phyloP scores from a whole-genome alignment of 1,139 yeast genomes.

The Pichia cactophila region DNA sequence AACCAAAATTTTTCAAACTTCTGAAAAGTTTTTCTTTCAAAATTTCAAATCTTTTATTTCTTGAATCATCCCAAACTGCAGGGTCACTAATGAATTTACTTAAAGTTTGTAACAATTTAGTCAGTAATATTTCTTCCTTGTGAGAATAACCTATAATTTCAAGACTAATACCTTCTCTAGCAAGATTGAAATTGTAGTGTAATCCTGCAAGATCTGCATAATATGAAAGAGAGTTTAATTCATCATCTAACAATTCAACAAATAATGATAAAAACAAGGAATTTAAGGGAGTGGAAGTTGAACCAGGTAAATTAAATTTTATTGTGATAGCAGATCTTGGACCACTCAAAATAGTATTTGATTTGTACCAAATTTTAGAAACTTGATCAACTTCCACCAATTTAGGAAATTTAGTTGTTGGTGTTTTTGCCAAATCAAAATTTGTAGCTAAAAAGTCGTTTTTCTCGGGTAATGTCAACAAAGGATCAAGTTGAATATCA shows the following conservation, averaged over 20 bases:
- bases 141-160: conserved; percentile 77
- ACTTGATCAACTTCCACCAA: conserved; percentile 36
- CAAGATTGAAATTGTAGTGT: conserved; percentile 46
- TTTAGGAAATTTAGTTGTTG: conserved; percentile 33
- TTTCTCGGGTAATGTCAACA: conserved; percentile 49
- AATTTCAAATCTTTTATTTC: conserved; percentile 50
- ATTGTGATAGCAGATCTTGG: conserved; percentile 76
- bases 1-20: conserved; percentile 64
- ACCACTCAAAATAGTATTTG: conserved; percentile 81
- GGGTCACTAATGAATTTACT: conserved; percentile 40
- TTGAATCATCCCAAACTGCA: conserved; percentile 23
- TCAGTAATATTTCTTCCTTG: conserved; percentile 58
- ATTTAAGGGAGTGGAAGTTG: conserved; percentile 48
- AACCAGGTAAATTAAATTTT: conserved; percentile 58
- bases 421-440: conserved; percentile 44
- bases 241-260: conserved; percentile 66
- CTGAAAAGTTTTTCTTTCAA: conserved; percentile 58
- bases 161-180: conserved; percentile 65
- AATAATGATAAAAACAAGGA: conserved; percentile 54
- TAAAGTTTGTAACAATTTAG: conserved; percentile 50
- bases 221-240: conserved; percentile 67
- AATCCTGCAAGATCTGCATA: conserved; percentile 83
- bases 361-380: conserved; percentile 72
- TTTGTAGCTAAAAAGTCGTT: conserved; percentile 79
- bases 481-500: conserved; percentile 22